Percentiles rank a stretch among this genome's conserved stretches.
These are phyloP conservation scores for Croton setiger DNA, from an alignment of 441 rosid species.

Conservation along the genomic window DNA sequence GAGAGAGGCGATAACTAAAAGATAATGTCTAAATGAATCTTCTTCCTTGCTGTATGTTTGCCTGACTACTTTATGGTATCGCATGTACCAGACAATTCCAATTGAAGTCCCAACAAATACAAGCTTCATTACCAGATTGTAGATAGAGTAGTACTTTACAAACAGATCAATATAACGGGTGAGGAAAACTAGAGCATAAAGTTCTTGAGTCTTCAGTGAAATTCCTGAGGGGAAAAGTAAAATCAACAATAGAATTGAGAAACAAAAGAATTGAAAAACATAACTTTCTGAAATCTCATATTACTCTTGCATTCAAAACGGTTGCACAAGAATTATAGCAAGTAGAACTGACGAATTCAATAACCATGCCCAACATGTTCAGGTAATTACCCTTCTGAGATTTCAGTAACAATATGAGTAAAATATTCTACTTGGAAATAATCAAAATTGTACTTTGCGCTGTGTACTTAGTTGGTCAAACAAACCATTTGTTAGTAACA, in stretches of 20 bases:
- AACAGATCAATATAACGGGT: constrained; percentile 46
- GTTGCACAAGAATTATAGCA: neutral
- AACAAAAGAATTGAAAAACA: neutral
- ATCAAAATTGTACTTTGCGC: neutral
- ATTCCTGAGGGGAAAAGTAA: constrained; percentile 30
- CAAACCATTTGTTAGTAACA: neutral
- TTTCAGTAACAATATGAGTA: neutral
- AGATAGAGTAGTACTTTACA: constrained; percentile 26
- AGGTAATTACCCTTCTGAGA: neutral
- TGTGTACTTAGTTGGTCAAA: neutral
- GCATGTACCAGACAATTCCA: constrained; percentile 44
- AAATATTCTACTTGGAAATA: neutral
- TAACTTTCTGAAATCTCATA: neutral
- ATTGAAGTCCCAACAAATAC: constrained; percentile 38
- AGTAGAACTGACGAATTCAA: neutral
- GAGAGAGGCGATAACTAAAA: constrained; percentile 25
- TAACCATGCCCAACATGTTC: neutral
- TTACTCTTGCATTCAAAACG: neutral
- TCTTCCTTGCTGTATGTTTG: constrained; percentile 33
- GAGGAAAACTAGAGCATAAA: constrained; percentile 36
- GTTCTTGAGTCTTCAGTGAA: constrained; percentile 44
- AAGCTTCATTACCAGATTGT: constrained; percentile 39
- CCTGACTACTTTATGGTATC: constrained; percentile 39
- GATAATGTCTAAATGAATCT: constrained; percentile 38
- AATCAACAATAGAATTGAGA: neutral